A percentile compares a stretch with the other conserved stretches of the same genome.
Conservation (phyloP, 352 stramenopile species). For the Phytophthora citrophthora region DNA sequence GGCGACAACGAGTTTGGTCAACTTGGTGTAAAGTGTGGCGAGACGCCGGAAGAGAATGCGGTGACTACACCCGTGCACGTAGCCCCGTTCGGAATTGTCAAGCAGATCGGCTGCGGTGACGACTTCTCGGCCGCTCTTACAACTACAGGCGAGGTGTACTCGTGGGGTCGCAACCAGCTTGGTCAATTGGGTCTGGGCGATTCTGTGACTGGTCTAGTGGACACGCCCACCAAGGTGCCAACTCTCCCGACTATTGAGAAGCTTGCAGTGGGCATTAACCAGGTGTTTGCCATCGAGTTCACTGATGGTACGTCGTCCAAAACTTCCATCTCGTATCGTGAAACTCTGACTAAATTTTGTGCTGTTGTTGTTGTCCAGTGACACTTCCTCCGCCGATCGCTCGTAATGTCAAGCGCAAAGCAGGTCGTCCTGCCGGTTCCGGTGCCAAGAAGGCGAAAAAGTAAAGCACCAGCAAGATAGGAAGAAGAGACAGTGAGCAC, state of each 20-base stretch:
- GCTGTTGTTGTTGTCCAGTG: conserved; percentile 29
- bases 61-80: conserved; percentile 46
- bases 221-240: conserved; percentile 60
- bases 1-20: conserved; percentile 82
- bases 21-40: conserved; percentile 45
- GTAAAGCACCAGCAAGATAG: conserved; percentile 16
- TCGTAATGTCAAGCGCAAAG: conserved; percentile 28
- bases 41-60: conserved; percentile 41
- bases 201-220: conserved; percentile 35
- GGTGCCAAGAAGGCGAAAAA: conserved; percentile 46
- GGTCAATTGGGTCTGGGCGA: conserved; percentile 72
- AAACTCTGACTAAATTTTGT: not conserved
- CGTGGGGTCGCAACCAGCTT: conserved; percentile 77
- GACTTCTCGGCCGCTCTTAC: conserved; percentile 74
- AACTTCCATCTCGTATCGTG: not conserved
- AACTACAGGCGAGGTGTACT: conserved; percentile 57
- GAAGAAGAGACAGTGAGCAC: not conserved
- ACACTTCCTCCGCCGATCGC: conserved; percentile 54
- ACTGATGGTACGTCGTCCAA: conserved; percentile 57
- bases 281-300: conserved; percentile 81
- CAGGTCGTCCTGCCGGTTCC: conserved; percentile 15
- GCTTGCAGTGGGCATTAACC: conserved; percentile 69
- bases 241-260: conserved; percentile 67
- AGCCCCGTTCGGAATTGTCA: conserved; percentile 31
- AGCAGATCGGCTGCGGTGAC: conserved; percentile 64